Evolutionary conservation across 192 early-diverging fungal species (phyloP).

Genomic region (Cetraspora pellucida): DNA sequence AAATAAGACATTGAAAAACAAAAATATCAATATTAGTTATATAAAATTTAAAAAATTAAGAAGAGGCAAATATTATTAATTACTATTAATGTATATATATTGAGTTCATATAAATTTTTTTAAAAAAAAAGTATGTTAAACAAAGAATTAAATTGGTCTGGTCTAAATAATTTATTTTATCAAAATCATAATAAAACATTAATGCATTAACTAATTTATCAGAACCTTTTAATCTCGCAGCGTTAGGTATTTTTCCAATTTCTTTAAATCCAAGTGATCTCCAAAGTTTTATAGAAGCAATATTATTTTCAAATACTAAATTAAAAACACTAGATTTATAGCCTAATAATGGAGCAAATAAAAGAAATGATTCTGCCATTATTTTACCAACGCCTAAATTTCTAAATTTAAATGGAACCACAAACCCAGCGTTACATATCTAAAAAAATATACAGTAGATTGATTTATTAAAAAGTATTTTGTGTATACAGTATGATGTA

Average conservation of each 20-base stretch:
- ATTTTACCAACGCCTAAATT: slow-evolving; percentile 62
- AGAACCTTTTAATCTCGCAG: slow-evolving; percentile 55
- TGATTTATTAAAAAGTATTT: background rate
- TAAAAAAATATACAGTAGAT: slow-evolving; percentile 33
- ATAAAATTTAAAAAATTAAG: too few relatives aligned
- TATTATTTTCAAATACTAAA: slow-evolving; percentile 75
- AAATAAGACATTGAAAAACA: too few relatives aligned
- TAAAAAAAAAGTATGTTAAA: too few relatives aligned
- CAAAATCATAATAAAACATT: slow-evolving; percentile 79
- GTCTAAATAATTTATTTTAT: slow-evolving; percentile 28
- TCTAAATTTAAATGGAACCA: slow-evolving; percentile 51
- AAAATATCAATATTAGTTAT: too few relatives aligned
- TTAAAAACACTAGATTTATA: slow-evolving; percentile 80
- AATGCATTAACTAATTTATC: slow-evolving; percentile 70
- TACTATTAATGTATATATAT: too few relatives aligned
- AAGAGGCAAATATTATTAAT: too few relatives aligned
- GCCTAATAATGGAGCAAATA: slow-evolving; percentile 64
- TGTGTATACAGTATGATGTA: background rate
- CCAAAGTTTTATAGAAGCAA: slow-evolving; percentile 67
- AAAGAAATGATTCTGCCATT: slow-evolving; percentile 64
- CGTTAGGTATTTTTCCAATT: slow-evolving; percentile 70
- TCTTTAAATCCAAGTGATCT: slow-evolving; percentile 63
- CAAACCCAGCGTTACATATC: slow-evolving; percentile 79
- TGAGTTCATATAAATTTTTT: too few relatives aligned
- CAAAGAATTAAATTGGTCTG: too few relatives aligned